Conservation (phyloP, 306 rosid species). For the Cajanus cajan region DNA sequence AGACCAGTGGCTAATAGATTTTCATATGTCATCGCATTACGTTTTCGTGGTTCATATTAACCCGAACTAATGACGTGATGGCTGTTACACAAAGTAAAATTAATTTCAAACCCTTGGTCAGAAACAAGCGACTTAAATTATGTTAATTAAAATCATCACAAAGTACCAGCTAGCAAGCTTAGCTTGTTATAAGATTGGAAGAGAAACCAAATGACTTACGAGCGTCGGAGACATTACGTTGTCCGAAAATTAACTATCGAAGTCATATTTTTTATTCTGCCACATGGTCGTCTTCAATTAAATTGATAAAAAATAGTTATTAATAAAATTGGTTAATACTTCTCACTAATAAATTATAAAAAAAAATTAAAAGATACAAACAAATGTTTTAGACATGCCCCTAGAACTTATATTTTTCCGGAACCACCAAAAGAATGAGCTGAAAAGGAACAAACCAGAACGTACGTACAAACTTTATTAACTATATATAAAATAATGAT, state of each 20-base stretch:
- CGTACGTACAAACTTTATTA: background rate
- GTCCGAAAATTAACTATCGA: background rate
- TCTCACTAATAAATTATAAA: no score
- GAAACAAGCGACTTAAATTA: background rate
- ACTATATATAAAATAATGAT: background rate
- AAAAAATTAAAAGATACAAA: constrained; percentile 12
- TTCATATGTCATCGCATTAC: background rate
- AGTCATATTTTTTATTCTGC: background rate
- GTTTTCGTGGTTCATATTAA: constrained; percentile 9
- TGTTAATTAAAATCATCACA: background rate
- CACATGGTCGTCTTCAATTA: no score
- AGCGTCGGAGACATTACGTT: background rate
- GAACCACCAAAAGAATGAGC: background rate
- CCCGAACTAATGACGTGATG: background rate
- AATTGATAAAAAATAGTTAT: no score
- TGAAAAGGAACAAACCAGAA: background rate
- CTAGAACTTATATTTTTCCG: background rate
- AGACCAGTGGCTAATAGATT: background rate
- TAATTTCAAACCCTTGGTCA: background rate
- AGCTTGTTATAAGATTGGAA: background rate
- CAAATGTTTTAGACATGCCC: background rate
- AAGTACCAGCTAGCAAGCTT: background rate
- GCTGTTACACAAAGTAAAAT: background rate
- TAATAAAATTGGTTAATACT: no score
- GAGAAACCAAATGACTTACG: background rate